phyloP scores from a whole-genome alignment of 768 basidiomycete genomes.

The Pleurotus citrinopileatus region DNA sequence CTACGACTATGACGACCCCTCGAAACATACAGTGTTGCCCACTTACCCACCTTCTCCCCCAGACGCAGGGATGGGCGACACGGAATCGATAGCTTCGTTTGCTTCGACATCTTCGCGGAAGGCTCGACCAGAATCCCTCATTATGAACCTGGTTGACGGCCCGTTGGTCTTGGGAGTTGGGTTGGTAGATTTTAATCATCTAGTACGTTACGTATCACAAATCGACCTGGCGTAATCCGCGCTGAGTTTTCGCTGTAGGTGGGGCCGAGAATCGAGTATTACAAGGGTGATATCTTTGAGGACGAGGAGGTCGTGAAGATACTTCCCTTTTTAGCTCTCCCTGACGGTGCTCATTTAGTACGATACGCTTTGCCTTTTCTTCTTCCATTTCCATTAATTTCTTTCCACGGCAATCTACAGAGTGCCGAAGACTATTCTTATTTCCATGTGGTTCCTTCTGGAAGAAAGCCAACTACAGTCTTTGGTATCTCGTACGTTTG shows the following conservation, averaged over 20 bases:
- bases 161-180: conserved; percentile 83
- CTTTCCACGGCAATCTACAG: conserved; percentile 32
- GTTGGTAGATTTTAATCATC: conserved; percentile 93
- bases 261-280: conserved; percentile 89
- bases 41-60: conserved; percentile 62
- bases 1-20: conserved; percentile 34
- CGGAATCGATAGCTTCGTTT: conserved; percentile 60
- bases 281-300: conserved; percentile 72
- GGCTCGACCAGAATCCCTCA: conserved; percentile 74
- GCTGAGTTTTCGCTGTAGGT: conserved; percentile 47
- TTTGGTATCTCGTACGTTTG: conserved; percentile 90
- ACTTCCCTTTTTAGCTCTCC: conserved; percentile 92
- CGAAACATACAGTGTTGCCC: conserved; percentile 27
- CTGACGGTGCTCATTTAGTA: conserved; percentile 95
- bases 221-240: conserved; percentile 12
- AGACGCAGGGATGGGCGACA: conserved; percentile 32
- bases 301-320: conserved; percentile 85
- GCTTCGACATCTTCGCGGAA: conserved; percentile 63
- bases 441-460: conserved; percentile 83
- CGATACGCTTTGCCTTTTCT: conserved; percentile 25
- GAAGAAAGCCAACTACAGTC: conserved; percentile 71
- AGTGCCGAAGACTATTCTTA: conserved; percentile 94
- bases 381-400: background rate
- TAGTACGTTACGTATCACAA: conserved; percentile 69
- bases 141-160: conserved; percentile 56